Evolutionary conservation across 2,329 filamentous ascomycete species (phyloP).

Genomic region (Rasamsonia emersonii): DNA sequence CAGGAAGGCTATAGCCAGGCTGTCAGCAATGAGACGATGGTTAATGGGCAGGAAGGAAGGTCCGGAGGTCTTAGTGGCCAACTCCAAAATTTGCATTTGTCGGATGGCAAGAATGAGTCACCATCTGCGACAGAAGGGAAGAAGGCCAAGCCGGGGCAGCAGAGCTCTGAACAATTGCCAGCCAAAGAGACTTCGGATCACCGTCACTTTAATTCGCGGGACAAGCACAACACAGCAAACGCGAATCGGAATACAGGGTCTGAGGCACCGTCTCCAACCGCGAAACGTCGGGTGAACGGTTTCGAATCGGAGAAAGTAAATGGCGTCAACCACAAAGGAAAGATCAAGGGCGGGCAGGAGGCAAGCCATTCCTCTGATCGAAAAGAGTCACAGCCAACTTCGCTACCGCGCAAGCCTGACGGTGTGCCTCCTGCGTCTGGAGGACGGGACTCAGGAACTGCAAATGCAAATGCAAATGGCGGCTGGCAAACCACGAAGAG

Average conservation of each 20-base stretch:
- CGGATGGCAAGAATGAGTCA: constrained; percentile 19
- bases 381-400: constrained; percentile 23
- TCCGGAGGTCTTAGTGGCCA: constrained; percentile 28
- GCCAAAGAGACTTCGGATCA: constrained; percentile 6
- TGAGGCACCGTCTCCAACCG: constrained; percentile 20
- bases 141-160: constrained; percentile 12
- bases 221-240: constrained; percentile 10
- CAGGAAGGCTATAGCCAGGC: constrained; percentile 16
- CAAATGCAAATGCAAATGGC: constrained; percentile 13
- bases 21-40: constrained; percentile 8
- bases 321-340: constrained; percentile 24
- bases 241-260: constrained; percentile 26
- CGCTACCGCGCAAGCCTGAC: constrained; percentile 23
- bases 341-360: constrained; percentile 27
- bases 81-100: constrained; percentile 29
- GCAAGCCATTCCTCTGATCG: constrained; percentile 12
- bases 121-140: constrained; percentile 17
- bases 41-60: constrained; percentile 22
- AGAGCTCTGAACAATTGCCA: constrained; percentile 4
- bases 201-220: constrained; percentile 5
- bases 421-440: constrained; percentile 14
- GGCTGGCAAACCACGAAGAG: constrained; percentile 40
- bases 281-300: constrained; percentile 24
- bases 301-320: constrained; percentile 27
- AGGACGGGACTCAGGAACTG: constrained; percentile 15